phyloP scores from a whole-genome alignment of 2,329 filamentous ascomycete species.

The Moelleriella libera region DNA sequence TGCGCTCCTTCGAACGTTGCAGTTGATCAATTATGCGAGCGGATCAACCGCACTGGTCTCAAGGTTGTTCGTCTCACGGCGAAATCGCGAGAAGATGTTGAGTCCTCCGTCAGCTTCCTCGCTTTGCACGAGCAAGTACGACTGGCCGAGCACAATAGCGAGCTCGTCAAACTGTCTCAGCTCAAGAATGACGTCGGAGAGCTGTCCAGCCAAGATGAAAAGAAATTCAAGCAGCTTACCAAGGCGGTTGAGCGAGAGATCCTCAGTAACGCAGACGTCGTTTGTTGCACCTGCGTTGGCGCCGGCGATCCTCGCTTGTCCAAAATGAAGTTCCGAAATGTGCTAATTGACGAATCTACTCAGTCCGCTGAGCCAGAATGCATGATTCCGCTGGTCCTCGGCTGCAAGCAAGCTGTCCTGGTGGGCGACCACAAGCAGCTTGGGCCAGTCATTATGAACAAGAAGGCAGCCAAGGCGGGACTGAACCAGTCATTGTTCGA shows the following conservation, averaged over 20 bases:
- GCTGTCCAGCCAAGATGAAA: slow-evolving; percentile 89
- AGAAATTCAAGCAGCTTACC: slow-evolving; percentile 94
- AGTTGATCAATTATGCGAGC: slow-evolving; percentile 94
- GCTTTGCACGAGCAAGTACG: slow-evolving; percentile 94
- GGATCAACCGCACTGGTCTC: slow-evolving; percentile 83
- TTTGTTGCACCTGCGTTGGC: slow-evolving; percentile 97
- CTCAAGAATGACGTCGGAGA: slow-evolving; percentile 87
- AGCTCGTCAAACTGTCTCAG: slow-evolving; percentile 82
- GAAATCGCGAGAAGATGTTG: slow-evolving; percentile 95
- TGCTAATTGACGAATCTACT: slow-evolving; percentile 94
- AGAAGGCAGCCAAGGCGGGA: slow-evolving; percentile 95
- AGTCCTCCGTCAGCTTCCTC: slow-evolving; percentile 93
- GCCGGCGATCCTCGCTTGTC: slow-evolving; percentile 88
- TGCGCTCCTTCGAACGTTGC: slow-evolving; percentile 97
- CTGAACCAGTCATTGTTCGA: slow-evolving; percentile 98
- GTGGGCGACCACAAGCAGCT: slow-evolving; percentile 97
- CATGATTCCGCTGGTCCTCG: slow-evolving; percentile 93
- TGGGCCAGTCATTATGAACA: slow-evolving; percentile 99
- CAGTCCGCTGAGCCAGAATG: slow-evolving; percentile 97
- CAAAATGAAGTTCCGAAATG: slow-evolving; percentile 97
- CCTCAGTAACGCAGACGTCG: slow-evolving; percentile 86
- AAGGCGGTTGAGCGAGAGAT: slow-evolving; percentile 92
- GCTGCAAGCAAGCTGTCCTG: slow-evolving; percentile 97
- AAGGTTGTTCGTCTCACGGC: slow-evolving; percentile 98
- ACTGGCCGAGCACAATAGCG: slow-evolving; percentile 91